Conservation (phyloP, 2,329 filamentous ascomycete genomes). For the Stemphylium lycopersici region DNA sequence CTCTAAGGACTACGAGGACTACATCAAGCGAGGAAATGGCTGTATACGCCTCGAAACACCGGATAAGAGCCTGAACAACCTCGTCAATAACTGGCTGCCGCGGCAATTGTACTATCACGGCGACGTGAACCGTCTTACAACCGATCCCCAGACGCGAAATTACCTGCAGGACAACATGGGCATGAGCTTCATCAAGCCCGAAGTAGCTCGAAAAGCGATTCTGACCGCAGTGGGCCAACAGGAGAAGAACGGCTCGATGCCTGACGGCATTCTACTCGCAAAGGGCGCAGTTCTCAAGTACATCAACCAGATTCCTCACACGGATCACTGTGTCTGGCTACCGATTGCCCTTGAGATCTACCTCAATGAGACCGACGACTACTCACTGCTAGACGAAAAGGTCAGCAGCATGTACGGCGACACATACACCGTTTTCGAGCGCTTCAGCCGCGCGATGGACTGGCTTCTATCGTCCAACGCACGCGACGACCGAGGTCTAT, state of each 20-base stretch:
- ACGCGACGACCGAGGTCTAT: constrained; percentile 61
- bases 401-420: constrained; percentile 54
- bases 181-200: constrained; percentile 63
- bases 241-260: constrained; percentile 62
- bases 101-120: constrained; percentile 66
- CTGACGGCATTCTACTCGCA: constrained; percentile 61
- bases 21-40: constrained; percentile 59
- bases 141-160: constrained; percentile 65
- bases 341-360: constrained; percentile 62
- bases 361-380: constrained; percentile 62
- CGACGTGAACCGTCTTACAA: constrained; percentile 64
- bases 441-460: constrained; percentile 63
- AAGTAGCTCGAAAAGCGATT: constrained; percentile 57
- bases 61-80: constrained; percentile 62
- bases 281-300: constrained; percentile 65
- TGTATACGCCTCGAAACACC: constrained; percentile 61
- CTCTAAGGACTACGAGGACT: constrained; percentile 56
- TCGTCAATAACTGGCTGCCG: constrained; percentile 65
- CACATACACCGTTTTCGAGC: constrained; percentile 60
- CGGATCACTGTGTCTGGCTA: constrained; percentile 66
- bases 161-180: constrained; percentile 68
- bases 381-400: constrained; percentile 54
- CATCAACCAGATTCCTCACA: constrained; percentile 67
- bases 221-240: constrained; percentile 60
- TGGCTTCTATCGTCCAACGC: constrained; percentile 56